These are phyloP conservation scores for Cordyceps tenuipes DNA, from an alignment of 2,329 filamentous ascomycete genomes.

Conservation along the genomic window DNA sequence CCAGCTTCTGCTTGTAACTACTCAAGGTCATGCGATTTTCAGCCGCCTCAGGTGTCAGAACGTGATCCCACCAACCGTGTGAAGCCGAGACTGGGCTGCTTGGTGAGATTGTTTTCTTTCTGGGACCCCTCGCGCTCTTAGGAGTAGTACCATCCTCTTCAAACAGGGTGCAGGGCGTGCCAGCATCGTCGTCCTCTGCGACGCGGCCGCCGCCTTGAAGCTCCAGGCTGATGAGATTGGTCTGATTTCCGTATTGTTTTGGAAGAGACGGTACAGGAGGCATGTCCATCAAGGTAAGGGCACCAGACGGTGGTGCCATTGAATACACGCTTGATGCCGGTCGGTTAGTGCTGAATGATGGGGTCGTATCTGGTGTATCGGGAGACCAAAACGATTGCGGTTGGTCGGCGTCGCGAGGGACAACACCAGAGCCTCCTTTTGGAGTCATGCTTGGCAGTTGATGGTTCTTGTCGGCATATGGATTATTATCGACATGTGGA, in stretches of 20 bases:
- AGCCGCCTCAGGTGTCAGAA: constrained; percentile 62
- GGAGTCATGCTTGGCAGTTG: background rate
- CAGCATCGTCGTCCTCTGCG: constrained; percentile 33
- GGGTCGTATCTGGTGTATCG: constrained; percentile 45
- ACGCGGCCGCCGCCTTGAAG: constrained; percentile 4
- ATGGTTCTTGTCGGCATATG: constrained; percentile 13
- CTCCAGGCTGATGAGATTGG: constrained; percentile 29
- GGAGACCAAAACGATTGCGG: constrained; percentile 51
- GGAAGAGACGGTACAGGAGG: constrained; percentile 56
- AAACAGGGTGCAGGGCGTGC: constrained; percentile 58
- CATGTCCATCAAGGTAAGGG: constrained; percentile 25
- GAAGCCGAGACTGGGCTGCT: constrained; percentile 50
- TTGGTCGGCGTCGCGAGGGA: constrained; percentile 21
- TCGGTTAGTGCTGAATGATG: constrained; percentile 34
- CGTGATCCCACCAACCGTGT: constrained; percentile 70
- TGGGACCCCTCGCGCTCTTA: constrained; percentile 31
- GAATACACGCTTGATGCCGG: constrained; percentile 55
- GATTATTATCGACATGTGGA: constrained; percentile 17
- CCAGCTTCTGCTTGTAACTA: constrained; percentile 26
- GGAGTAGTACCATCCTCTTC: constrained; percentile 54
- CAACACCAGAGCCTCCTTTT: background rate
- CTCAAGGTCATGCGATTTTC: constrained; percentile 37
- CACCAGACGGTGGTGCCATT: constrained; percentile 35
- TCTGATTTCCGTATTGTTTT: constrained; percentile 27
- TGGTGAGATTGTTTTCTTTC: constrained; percentile 29